Base-by-base conservation (phyloP, 2,329 filamentous ascomycete species). In the Cladophialophora exuberans region DNA sequence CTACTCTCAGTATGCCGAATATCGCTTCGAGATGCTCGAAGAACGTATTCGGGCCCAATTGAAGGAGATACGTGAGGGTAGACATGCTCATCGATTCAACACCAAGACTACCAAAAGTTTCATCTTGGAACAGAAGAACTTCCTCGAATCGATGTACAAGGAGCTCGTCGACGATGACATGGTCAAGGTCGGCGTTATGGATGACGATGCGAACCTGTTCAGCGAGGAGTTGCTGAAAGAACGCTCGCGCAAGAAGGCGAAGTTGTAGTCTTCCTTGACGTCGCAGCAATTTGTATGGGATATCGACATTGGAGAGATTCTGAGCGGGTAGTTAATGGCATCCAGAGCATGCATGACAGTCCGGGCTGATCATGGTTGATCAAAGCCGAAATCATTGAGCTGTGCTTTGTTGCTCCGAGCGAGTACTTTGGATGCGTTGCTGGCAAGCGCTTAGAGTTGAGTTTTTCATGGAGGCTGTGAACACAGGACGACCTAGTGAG, bases 21-120 rank as follows among this genome's bases (percentile, higher is more conserved):
- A 87, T 67, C 79, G 84, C 2, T 75, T 87, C 3, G 79, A 85
- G 61, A 83, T 85, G 13, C 71, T 87, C 13, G 79, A 85, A 65
- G 81, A 85, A 65, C 78, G 83, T 1, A 69, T 83, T 54, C 76
- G 78, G 11, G 67, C 63, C 23, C 70, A 78, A 65, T 71, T 77
- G 23, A 76, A 75, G 41, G 52, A 62, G 33, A 47, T 65, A 13
- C 54, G 59, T 10, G 70, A 71, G 35, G 64, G 64, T 43, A 70
- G 69, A 59, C 63, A 65, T 25, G 67, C 69, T 9, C 61, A 54
- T 44, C 65, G 70, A 18, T 72, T 72, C 46, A 64, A 70, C 48
- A 71, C 69, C 11, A 47, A 50, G 33, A 45, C 45, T 11, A 60
- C 63, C 15, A 69, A 69, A 42, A 50, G 56, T 1, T 74, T 73